Evolutionary conservation across 352 stramenopile genomes (phyloP), one percentile per base, ranked within the genome.

Genomic region (Globisporangium polare): DNA sequence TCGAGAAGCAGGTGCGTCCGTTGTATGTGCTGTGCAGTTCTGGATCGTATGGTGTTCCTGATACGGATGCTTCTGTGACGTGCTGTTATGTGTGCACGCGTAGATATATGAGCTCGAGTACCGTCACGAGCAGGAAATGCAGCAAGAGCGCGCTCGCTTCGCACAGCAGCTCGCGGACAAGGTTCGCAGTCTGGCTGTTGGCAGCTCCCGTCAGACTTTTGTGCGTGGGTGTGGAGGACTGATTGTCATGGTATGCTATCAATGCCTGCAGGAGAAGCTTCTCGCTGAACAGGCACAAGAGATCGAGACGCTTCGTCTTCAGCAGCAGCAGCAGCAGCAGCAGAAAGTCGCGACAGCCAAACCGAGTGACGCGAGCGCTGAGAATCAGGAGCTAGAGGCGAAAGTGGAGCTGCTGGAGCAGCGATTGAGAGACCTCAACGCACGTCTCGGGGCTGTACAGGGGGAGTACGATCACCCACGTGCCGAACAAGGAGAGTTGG

Each of bases 1-100:
- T 92, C 22, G 75, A 88, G 53, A 61, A 69, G 22, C 72, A 75
- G 59, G 74, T 88, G 43, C 12, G 67, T 37, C 8, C 39, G 6
- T 29, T 53, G 24, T 50, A n/a, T n/a, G 22, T 55, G 9, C 35
- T 33, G 18, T 9, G 26, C 8, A 20, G 1, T 13, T 41, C 13
- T 55, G 46, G 33, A 3, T 37, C 33, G 10, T 53, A 7, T 22
- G 6, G 5, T 13, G 7, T 27, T 51, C 27, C 3, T 26, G 22
- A 33, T 33, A 6, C 29, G 29, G 7, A 33, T 33, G 29, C 4
- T 6, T 33, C 29, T 33, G 29, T 33, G 29, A 24, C 8, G 22
- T 49, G 20, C 20, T 7, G 0, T 58, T 42, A 24, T 12, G 12
- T 53, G 12, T 43, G 13, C 69, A 60, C 58, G 65, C 61, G 2